phyloP scores from a whole-genome alignment of 2,329 filamentous ascomycete species.

The Talaromyces sp. region DNA sequence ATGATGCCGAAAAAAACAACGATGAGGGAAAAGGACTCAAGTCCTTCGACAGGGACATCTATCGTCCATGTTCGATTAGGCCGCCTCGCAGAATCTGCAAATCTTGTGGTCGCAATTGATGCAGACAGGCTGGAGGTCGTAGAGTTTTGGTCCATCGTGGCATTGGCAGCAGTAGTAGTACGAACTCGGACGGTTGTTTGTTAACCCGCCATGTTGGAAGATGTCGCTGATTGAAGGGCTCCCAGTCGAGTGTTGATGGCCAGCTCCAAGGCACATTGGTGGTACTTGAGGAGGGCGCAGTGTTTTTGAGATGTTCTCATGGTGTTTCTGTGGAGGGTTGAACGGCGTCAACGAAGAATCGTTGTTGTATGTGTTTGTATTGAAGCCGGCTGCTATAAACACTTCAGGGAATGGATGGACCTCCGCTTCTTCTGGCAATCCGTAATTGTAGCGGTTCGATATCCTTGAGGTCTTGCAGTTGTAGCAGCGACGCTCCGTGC shows the following conservation, averaged over 20 bases:
- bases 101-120: slow-evolving; percentile 34
- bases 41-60: background rate
- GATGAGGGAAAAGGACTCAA: background rate
- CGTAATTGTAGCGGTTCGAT: slow-evolving; percentile 3
- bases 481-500: slow-evolving; percentile 26
- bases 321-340: background rate
- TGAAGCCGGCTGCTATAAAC: background rate
- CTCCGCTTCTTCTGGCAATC: background rate
- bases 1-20: background rate
- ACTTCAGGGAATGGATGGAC: background rate
- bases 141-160: slow-evolving; percentile 41
- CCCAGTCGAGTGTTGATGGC: background rate
- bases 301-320: background rate
- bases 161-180: slow-evolving; percentile 43
- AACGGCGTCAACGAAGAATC: background rate
- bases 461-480: slow-evolving; percentile 19
- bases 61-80: background rate
- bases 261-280: background rate
- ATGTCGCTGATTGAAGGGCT: background rate
- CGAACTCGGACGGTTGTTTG: slow-evolving; percentile 19
- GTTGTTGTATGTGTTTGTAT: background rate
- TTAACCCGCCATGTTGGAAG: slow-evolving; percentile 11
- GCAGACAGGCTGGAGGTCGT: slow-evolving; percentile 34
- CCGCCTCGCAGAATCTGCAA: slow-evolving; percentile 30
- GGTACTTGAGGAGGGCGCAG: background rate